Percentiles rank a stretch among this genome's conserved stretches.
These are phyloP conservation scores for Steccherinum ochraceum DNA, from an alignment of 768 basidiomycete species.

Conservation along the genomic window DNA sequence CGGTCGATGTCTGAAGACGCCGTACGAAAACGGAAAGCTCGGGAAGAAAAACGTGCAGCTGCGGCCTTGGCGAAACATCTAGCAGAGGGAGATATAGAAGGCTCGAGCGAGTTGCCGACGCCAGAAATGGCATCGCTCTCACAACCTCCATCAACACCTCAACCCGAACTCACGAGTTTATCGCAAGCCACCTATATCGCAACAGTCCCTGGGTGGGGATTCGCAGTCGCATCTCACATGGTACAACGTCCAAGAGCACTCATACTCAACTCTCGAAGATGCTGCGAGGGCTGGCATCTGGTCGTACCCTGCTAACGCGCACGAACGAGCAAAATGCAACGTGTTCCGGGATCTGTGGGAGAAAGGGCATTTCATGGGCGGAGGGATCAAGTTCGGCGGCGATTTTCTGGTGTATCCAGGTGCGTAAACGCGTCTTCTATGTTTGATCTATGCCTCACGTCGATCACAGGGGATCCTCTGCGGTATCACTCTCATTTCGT, in stretches of 20 bases:
- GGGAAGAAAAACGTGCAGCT: constrained; percentile 44
- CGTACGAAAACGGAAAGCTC: constrained; percentile 62
- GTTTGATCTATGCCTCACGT: too few species aligned
- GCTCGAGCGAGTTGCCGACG: neutral
- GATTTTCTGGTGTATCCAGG: constrained; percentile 97
- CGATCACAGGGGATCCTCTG: constrained; percentile 90
- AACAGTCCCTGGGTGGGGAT: neutral
- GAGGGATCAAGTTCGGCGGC: constrained; percentile 90
- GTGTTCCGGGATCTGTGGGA: constrained; percentile 81
- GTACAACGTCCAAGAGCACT: constrained; percentile 45
- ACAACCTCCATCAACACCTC: neutral
- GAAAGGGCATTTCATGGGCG: constrained; percentile 82
- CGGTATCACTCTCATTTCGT: constrained; percentile 97
- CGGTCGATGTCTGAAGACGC: constrained; percentile 42
- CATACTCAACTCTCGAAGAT: constrained; percentile 48
- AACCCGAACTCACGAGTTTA: neutral
- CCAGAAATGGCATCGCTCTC: neutral
- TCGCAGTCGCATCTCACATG: constrained; percentile 45
- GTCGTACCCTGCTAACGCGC: constrained; percentile 60
- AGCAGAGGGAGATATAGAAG: constrained; percentile 14
- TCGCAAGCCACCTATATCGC: neutral
- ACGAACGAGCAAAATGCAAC: constrained; percentile 69
- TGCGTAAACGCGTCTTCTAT: constrained; percentile 28
- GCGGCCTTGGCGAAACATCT: constrained; percentile 16
- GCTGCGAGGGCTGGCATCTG: constrained; percentile 70